These are phyloP conservation scores for Perkinsus chesapeaki DNA, from an alignment of 169 alveolate species.

Conservation along the genomic window DNA sequence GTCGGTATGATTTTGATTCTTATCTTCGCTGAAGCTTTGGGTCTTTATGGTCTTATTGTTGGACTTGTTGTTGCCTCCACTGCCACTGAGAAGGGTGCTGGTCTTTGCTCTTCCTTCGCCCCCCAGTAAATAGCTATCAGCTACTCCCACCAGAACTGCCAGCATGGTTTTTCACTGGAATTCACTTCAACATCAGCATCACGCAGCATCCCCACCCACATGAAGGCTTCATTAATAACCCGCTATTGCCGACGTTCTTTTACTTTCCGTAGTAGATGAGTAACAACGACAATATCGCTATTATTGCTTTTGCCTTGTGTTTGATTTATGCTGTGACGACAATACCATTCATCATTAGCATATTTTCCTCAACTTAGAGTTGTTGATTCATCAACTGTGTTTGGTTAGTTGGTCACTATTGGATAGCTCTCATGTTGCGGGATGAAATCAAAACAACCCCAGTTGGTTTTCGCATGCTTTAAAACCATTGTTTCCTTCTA, in stretches of 20 bases:
- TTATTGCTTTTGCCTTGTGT: background rate
- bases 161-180: background rate
- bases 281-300: background rate
- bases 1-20: slow-evolving; percentile 97
- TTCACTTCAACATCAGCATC: background rate
- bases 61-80: background rate
- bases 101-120: slow-evolving; percentile 2
- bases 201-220: too few relatives aligned
- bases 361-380: background rate
- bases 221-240: background rate
- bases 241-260: background rate
- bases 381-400: too few relatives aligned
- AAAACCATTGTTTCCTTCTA: too few relatives aligned
- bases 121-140: background rate
- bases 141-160: background rate
- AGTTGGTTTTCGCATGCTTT: too few relatives aligned
- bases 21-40: slow-evolving; percentile 98
- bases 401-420: too few relatives aligned
- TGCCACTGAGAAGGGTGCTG: slow-evolving; percentile 5
- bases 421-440: too few relatives aligned
- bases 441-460: too few relatives aligned
- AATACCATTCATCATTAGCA: background rate
- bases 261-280: background rate
- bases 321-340: background rate
- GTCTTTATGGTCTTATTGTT: slow-evolving; percentile 79